Conservation (phyloP, 2,329 filamentous ascomycete genomes). For the Aspergillus tanneri region DNA sequence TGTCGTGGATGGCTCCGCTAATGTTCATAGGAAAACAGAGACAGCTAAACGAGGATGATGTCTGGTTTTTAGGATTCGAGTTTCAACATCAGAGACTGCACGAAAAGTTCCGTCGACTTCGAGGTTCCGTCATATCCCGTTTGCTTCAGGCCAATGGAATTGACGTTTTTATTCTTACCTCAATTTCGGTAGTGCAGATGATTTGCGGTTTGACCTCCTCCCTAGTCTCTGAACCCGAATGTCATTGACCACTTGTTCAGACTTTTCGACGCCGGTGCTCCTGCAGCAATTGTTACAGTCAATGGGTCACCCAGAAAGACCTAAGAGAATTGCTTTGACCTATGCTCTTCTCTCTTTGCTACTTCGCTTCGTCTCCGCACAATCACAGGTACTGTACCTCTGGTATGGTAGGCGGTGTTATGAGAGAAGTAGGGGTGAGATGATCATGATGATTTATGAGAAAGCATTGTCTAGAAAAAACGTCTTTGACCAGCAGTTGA, state of each 20-base stretch:
- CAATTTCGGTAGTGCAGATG: slow-evolving; percentile 64
- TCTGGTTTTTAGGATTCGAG: slow-evolving; percentile 76
- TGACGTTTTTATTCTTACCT: slow-evolving; percentile 68
- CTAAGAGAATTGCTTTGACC: slow-evolving; percentile 59
- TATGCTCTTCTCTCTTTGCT: slow-evolving; percentile 65
- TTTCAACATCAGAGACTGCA: slow-evolving; percentile 79
- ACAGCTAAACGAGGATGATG: slow-evolving; percentile 73
- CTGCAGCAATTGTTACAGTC: slow-evolving; percentile 69
- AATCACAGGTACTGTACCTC: slow-evolving; percentile 66
- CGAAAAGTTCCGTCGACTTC: slow-evolving; percentile 68
- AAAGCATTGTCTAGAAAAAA: slow-evolving; percentile 71
- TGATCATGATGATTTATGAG: slow-evolving; percentile 81
- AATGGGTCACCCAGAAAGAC: slow-evolving; percentile 56
- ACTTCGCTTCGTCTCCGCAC: slow-evolving; percentile 61
- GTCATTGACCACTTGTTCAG: slow-evolving; percentile 34
- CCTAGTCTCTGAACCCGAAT: not conserved
- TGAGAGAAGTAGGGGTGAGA: slow-evolving; percentile 78
- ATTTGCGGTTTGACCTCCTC: slow-evolving; percentile 46
- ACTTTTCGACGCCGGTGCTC: slow-evolving; percentile 64
- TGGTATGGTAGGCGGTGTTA: slow-evolving; percentile 86
- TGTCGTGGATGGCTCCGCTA: slow-evolving; percentile 77
- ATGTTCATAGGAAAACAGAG: slow-evolving; percentile 63
- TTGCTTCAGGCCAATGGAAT: slow-evolving; percentile 74
- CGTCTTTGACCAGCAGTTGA: slow-evolving; percentile 38
- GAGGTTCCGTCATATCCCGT: slow-evolving; percentile 68